A percentile compares a stretch with the other conserved stretches of the same genome.
Conservation (phyloP, 768 basidiomycete genomes). For the Termitomyces sp. region DNA sequence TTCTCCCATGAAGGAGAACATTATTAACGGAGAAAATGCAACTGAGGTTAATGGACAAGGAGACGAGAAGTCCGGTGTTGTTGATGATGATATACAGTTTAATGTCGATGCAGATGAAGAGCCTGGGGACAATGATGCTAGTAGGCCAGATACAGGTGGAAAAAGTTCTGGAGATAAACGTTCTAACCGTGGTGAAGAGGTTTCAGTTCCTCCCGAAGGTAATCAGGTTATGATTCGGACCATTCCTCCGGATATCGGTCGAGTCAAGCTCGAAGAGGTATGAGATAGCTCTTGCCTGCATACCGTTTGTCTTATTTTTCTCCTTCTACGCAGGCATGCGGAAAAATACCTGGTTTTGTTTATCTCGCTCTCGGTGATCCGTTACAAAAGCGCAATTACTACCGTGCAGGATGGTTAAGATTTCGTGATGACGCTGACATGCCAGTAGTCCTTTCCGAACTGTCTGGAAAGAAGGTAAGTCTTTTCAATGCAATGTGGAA, state of each 20-base stretch:
- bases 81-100: slow-evolving; percentile 74
- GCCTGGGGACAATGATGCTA: slow-evolving; percentile 50
- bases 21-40: slow-evolving; percentile 33
- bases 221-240: slow-evolving; percentile 94
- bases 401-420: slow-evolving; percentile 91
- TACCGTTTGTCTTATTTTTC: slow-evolving; percentile 4
- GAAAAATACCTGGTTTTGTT: slow-evolving; percentile 72
- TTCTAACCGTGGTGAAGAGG: slow-evolving; percentile 63
- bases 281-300: slow-evolving; percentile 16
- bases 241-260: slow-evolving; percentile 89
- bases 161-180: slow-evolving; percentile 41
- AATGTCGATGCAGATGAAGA: slow-evolving; percentile 72
- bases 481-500: neutral
- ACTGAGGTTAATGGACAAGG: slow-evolving; percentile 35
- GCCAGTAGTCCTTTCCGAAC: slow-evolving; percentile 56
- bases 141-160: slow-evolving; percentile 53
- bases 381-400: slow-evolving; percentile 86
- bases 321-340: slow-evolving; percentile 52
- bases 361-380: slow-evolving; percentile 92
- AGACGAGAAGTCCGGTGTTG: slow-evolving; percentile 48
- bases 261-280: slow-evolving; percentile 87
- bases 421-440: slow-evolving; percentile 87
- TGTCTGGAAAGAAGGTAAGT: slow-evolving; percentile 81
- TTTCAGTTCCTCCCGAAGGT: slow-evolving; percentile 67
- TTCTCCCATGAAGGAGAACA: slow-evolving; percentile 49